Evolutionary conservation across 129 eudicot species (phyloP).

Genomic region (Centaurea solstitialis): DNA sequence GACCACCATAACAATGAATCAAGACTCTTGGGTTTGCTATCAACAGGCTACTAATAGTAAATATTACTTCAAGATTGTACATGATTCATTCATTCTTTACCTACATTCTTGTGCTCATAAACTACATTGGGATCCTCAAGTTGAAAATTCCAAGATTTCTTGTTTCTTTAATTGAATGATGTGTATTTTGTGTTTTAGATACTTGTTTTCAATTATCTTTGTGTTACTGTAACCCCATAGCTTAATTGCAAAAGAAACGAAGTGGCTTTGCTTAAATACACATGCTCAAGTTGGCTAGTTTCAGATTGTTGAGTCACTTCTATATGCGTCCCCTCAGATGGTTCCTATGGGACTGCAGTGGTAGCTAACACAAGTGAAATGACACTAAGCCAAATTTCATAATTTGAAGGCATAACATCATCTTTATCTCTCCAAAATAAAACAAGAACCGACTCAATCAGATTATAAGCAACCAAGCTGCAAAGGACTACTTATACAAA

Average conservation of each 20-base stretch:
- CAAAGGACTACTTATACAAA: too few species aligned
- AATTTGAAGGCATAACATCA: too few species aligned
- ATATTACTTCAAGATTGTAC: constrained; percentile 20
- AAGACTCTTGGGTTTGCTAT: constrained; percentile 27
- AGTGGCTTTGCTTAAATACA: neutral
- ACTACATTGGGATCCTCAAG: constrained; percentile 14
- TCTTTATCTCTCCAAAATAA: too few species aligned
- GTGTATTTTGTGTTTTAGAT: neutral
- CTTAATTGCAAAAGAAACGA: neutral
- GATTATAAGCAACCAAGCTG: too few species aligned
- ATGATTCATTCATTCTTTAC: constrained; percentile 22
- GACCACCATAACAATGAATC: constrained; percentile 55
- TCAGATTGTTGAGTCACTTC: neutral
- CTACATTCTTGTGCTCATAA: constrained; percentile 22
- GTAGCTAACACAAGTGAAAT: too few species aligned
- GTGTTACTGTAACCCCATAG: neutral
- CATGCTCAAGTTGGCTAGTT: neutral
- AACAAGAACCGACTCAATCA: too few species aligned
- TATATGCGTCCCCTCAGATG: neutral
- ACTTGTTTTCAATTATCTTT: neutral
- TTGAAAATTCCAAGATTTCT: constrained; percentile 14
- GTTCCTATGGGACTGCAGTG: too few species aligned
- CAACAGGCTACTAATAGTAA: constrained; percentile 18
- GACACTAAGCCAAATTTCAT: too few species aligned
- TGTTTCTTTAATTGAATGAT: constrained; percentile 18